Conservation (phyloP, 2,329 filamentous ascomycete species). For the Verticillium tricorpus region DNA sequence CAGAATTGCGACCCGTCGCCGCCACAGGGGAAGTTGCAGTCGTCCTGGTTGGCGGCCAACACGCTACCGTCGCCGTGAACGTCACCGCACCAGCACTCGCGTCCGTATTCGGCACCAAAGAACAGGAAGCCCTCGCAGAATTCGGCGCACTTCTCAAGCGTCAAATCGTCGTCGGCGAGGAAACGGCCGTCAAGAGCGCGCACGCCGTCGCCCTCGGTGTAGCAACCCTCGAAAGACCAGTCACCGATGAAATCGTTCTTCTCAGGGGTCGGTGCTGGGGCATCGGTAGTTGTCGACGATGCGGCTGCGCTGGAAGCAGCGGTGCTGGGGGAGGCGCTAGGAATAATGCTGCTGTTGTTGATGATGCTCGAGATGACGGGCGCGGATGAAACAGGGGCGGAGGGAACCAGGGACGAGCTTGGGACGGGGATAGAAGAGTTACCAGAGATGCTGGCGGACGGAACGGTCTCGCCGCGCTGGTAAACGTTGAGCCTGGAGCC, state of each 20-base stretch:
- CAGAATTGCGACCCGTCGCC: constrained; percentile 29
- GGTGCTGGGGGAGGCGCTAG: constrained; percentile 20
- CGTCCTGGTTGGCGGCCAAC: constrained; percentile 21
- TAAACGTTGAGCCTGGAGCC: constrained; percentile 29
- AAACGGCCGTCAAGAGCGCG: constrained; percentile 24
- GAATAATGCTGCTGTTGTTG: constrained; percentile 15
- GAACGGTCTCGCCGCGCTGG: constrained; percentile 8
- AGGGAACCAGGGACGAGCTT: not conserved
- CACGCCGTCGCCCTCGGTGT: constrained; percentile 24
- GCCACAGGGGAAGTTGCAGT: constrained; percentile 27
- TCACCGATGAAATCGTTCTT: constrained; percentile 18
- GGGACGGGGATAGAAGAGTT: not conserved
- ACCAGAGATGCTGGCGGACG: constrained; percentile 6
- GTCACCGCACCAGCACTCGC: constrained; percentile 35
- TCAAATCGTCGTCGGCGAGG: constrained; percentile 27
- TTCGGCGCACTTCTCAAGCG: constrained; percentile 25
- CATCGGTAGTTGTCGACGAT: not conserved
- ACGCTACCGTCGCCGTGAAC: constrained; percentile 20
- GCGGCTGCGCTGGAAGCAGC: constrained; percentile 26
- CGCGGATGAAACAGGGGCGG: not conserved
- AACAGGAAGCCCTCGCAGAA: constrained; percentile 24
- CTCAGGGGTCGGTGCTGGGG: constrained; percentile 16
- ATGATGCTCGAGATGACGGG: not conserved
- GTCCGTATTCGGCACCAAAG: constrained; percentile 29
- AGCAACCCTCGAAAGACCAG: constrained; percentile 31